Percentiles rank a stretch among this genome's conserved stretches.
Conservation (phyloP, 2,329 filamentous ascomycete genomes). For the Epichloe uncinata region DNA sequence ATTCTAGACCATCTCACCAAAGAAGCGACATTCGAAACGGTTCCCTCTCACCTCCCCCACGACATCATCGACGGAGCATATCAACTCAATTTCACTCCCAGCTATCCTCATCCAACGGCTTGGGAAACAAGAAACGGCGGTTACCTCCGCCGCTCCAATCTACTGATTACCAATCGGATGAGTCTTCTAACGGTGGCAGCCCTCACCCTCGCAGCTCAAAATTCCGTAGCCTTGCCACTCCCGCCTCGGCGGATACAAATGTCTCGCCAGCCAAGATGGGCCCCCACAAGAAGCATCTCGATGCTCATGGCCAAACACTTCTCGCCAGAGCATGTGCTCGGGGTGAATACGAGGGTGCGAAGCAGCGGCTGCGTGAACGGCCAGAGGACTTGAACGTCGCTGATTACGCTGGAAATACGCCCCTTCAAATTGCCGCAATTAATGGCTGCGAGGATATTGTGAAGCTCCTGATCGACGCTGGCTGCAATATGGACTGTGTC, state of each 20-base stretch:
- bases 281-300: slow-evolving; percentile 73
- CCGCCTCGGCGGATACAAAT: slow-evolving; percentile 43
- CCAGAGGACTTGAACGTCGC: slow-evolving; percentile 80
- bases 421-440: slow-evolving; percentile 83
- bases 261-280: slow-evolving; percentile 55
- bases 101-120: slow-evolving; percentile 34
- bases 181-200: slow-evolving; percentile 48
- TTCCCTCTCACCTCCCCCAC: slow-evolving; percentile 47
- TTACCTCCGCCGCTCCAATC: slow-evolving; percentile 47
- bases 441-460: slow-evolving; percentile 82
- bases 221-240: slow-evolving; percentile 40
- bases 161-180: slow-evolving; percentile 54
- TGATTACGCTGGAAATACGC: slow-evolving; percentile 94
- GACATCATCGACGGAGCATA: slow-evolving; percentile 47
- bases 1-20: slow-evolving; percentile 19
- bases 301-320: slow-evolving; percentile 83
- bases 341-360: slow-evolving; percentile 69
- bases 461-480: slow-evolving; percentile 69
- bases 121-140: slow-evolving; percentile 47
- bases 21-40: slow-evolving; percentile 22
- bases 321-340: slow-evolving; percentile 82
- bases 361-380: slow-evolving; percentile 59
- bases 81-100: slow-evolving; percentile 49
- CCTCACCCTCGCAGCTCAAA: slow-evolving; percentile 46
- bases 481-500: slow-evolving; percentile 69